A percentile compares a stretch with the other conserved stretches of the same genome.
These are phyloP conservation scores for Alternaria alternata DNA, from an alignment of 2,329 filamentous ascomycete species.

Conservation along the genomic window DNA sequence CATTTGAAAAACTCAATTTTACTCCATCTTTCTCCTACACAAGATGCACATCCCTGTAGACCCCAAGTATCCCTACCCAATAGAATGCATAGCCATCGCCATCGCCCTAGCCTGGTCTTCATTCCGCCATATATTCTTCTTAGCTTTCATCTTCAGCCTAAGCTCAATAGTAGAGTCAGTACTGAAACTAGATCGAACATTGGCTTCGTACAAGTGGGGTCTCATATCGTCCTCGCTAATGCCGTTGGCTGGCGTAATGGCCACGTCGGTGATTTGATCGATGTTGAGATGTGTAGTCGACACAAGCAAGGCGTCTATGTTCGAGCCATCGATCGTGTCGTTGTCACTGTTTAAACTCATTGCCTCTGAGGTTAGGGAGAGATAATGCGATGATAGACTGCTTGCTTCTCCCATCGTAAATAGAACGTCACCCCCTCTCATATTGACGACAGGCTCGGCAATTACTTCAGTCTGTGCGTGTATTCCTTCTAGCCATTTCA, in stretches of 20 bases:
- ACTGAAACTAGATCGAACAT: slow-evolving; percentile 2
- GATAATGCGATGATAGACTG: neutral
- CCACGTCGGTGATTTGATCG: neutral
- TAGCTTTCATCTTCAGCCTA: neutral
- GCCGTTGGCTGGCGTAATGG: neutral
- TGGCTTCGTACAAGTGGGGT: neutral
- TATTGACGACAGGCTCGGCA: neutral
- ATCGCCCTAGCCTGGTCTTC: slow-evolving; percentile 7
- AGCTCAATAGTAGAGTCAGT: neutral
- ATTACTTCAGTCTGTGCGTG: neutral
- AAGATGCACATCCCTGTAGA: neutral
- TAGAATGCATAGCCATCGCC: slow-evolving; percentile 6
- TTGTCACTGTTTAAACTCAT: neutral
- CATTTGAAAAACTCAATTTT: neutral
- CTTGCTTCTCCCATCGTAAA: neutral
- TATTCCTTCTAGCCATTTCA: slow-evolving; percentile 1
- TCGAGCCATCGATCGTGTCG: neutral
- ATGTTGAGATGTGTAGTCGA: neutral
- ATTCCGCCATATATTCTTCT: neutral
- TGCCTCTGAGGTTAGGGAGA: neutral
- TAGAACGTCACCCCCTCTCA: neutral
- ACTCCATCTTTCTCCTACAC: neutral
- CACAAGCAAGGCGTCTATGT: neutral
- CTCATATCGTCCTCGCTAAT: neutral
- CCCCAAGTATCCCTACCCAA: neutral